Evolutionary conservation across 176 grass and related monocot genomes (phyloP), one percentile per base, ranked within the genome.

Genomic region (Bothriochloa decipiens): DNA sequence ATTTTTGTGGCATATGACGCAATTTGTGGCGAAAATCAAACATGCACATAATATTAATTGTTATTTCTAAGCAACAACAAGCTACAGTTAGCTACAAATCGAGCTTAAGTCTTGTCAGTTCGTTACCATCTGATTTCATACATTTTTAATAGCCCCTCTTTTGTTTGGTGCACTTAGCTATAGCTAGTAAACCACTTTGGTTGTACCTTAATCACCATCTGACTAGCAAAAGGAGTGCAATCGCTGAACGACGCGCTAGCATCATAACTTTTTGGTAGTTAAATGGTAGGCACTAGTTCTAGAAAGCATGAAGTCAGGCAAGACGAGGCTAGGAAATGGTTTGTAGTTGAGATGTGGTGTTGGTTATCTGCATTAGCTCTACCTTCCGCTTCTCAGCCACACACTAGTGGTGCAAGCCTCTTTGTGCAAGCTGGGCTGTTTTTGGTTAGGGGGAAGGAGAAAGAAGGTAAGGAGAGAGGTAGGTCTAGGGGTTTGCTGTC

Each of bases 381-480:
- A 90, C 89, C 85, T 86, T 84, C 90, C 85, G 85, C 88, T 91
- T 77, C 80, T 64, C 52, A 78, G 72, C 78, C 81, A 87, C 85
- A 76, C 81, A 68, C 84, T 91, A 88, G 86, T 89, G 81, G 88
- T 91, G 86, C 76, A 92, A 91, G 68, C 77, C 67, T 83, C 67
- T 72, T 85, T n/a, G 70, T 61, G 29, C 86, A 90, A 75, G 85
- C 76, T 84, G 84, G 85, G 70, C 69, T 82, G 86, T 87, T 84
- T 79, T 40, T 45, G 74, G 72, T 87, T 83, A 80, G 83, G 86
- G 79, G 61, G 62, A 8, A 70, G 78, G 85, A 52, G 73, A n/a
- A 85, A 80, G 68, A 87, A 70, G 81, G 76, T 50, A 84, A 81
- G 85, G 81, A 87, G 76, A 81, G 85, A 81, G 81, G 85, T 87